Evolutionary conservation across 345 rosid species (phyloP).

Genomic region (Trapa incisa): DNA sequence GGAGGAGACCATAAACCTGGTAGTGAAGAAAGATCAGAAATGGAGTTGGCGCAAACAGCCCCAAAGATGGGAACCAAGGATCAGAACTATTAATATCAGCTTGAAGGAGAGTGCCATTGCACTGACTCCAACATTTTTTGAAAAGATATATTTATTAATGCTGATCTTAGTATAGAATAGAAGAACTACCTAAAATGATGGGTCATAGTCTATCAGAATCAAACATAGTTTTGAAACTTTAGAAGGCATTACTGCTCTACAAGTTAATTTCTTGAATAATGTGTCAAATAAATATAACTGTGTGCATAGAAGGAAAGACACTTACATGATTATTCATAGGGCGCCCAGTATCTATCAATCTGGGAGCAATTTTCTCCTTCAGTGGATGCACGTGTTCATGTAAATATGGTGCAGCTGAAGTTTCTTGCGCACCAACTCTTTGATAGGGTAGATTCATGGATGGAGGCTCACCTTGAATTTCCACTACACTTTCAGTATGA

Average conservation of each 20-base stretch:
- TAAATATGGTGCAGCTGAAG: slow-evolving; percentile 8
- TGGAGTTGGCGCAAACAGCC: not conserved
- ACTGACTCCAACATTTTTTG: not conserved
- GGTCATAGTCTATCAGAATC: not conserved
- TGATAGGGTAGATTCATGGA: not conserved
- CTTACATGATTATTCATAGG: not conserved
- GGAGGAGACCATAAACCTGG: not conserved
- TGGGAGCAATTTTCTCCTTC: not conserved
- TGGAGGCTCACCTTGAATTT: not conserved
- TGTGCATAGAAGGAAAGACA: not conserved
- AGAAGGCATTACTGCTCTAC: not conserved
- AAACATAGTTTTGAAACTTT: not conserved
- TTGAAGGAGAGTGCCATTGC: not conserved
- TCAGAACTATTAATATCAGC: not conserved
- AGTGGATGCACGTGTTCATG: not conserved
- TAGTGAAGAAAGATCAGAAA: not conserved
- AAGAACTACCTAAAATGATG: not conserved
- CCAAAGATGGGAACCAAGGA: not conserved
- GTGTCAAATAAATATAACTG: not conserved
- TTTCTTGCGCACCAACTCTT: not conserved
- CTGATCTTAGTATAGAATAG: not conserved
- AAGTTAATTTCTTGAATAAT: not conserved
- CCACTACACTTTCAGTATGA: not conserved
- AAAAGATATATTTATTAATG: not conserved
- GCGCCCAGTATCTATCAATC: not conserved